Evolutionary conservation across 1,284 basidiomycete genomes (phyloP).

Genomic region (Neolentinus lepideus): DNA sequence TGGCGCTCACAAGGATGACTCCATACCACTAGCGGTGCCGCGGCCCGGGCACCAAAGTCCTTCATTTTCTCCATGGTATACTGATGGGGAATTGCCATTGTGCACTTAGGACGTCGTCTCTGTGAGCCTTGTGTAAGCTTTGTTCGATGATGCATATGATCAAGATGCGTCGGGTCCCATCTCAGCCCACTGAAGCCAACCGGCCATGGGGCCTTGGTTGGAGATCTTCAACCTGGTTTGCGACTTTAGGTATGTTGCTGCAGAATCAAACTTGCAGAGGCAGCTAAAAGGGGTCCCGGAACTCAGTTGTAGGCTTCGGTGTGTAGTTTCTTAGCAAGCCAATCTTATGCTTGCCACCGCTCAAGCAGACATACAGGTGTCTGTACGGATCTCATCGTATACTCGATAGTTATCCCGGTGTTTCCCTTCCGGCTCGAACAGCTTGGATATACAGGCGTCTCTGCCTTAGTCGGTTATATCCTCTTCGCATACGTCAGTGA

Average conservation of each 20-base stretch:
- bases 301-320: constrained; percentile 29
- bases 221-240: constrained; percentile 25
- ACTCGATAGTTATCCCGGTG: constrained; percentile 68
- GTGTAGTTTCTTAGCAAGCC: constrained; percentile 5
- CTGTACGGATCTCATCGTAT: constrained; percentile 55
- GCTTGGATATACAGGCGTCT: constrained; percentile 45
- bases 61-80: too few relatives aligned
- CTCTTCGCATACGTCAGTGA: constrained; percentile 52
- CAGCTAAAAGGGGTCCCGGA: too few relatives aligned
- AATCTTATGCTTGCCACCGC: neutral
- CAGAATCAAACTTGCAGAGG: neutral
- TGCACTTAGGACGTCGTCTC: too few relatives aligned
- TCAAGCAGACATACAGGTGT: constrained; percentile 35
- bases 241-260: constrained; percentile 13
- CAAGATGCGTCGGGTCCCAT: neutral
- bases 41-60: too few relatives aligned
- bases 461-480: constrained; percentile 60
- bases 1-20: too few relatives aligned
- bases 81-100: too few relatives aligned
- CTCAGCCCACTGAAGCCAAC: neutral
- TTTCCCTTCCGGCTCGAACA: constrained; percentile 65
- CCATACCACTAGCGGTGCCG: too few relatives aligned
- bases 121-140: too few relatives aligned
- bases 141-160: neutral
- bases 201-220: constrained; percentile 14